Percentiles rank a stretch among this genome's conserved stretches.
Conservation (phyloP, 805 yeast genomes). For the Yamadazyma akitaensis region DNA sequence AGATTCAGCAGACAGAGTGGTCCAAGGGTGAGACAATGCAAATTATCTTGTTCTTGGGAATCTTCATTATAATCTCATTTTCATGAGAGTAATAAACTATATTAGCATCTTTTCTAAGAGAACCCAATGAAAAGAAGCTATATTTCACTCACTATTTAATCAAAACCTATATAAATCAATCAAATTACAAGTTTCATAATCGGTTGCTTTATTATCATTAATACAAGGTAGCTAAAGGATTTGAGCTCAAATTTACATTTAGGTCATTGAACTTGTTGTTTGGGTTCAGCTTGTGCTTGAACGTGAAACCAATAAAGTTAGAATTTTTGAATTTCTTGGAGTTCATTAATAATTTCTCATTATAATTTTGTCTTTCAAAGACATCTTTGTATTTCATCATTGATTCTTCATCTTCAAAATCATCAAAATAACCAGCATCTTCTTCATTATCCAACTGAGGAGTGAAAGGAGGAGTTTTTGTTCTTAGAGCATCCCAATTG, state of each 20-base stretch:
- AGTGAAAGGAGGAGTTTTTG: conserved; percentile 84
- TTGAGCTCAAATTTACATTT: conserved; percentile 19
- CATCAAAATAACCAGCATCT: conserved; percentile 98
- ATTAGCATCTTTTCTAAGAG: not conserved
- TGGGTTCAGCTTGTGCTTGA: conserved; percentile 74
- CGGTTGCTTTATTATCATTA: conserved; percentile 13
- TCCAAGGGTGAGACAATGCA: not conserved
- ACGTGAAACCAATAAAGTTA: conserved; percentile 92
- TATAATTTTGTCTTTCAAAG: conserved; percentile 83
- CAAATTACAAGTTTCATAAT: not conserved
- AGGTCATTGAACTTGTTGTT: conserved; percentile 40
- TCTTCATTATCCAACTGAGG: conserved; percentile 96
- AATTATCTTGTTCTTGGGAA: not conserved
- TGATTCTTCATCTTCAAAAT: conserved; percentile 91
- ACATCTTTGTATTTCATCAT: conserved; percentile 98
- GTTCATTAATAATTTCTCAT: conserved; percentile 70
- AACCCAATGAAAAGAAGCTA: too few relatives aligned
- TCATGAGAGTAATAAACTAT: too few relatives aligned
- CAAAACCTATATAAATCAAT: not conserved
- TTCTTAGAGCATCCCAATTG: conserved; percentile 69
- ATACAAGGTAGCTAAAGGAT: conserved; percentile 44
- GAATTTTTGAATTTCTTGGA: conserved; percentile 35
- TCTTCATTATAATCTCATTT: not conserved
- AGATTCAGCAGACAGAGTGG: not conserved
- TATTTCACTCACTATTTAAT: not conserved